phyloP scores from a whole-genome alignment of 352 stramenopile genomes.

The Globisporangium alternatum region DNA sequence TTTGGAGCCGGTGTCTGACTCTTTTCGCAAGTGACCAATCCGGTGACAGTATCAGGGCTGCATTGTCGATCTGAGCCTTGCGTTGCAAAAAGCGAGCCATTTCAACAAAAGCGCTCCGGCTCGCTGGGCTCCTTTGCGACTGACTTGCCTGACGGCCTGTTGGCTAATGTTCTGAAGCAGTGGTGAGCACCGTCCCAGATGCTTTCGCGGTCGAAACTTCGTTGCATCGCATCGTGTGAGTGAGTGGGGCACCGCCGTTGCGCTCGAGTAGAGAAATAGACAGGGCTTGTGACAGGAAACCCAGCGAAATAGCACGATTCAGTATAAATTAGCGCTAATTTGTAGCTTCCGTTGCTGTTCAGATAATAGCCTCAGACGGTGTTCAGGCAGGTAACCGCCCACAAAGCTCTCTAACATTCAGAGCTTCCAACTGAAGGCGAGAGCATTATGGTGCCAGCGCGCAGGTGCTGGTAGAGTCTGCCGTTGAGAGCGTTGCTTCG shows the following conservation, averaged over 20 bases:
- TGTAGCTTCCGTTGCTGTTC: not conserved
- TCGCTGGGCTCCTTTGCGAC: constrained; percentile 1
- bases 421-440: too few relatives aligned
- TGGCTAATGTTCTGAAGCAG: constrained; percentile 12
- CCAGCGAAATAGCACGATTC: not conserved
- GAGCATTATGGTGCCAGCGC: not conserved
- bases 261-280: constrained; percentile 12
- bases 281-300: not conserved
- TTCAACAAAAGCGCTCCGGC: not conserved
- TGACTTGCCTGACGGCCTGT: not conserved
- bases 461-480: not conserved
- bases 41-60: not conserved
- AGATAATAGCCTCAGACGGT: not conserved
- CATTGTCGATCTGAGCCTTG: constrained; percentile 5
- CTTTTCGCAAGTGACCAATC: not conserved
- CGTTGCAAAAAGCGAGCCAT: not conserved
- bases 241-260: not conserved
- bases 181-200: constrained; percentile 9
- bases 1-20: constrained; percentile 5
- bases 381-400: not conserved
- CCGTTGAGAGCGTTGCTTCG: not conserved
- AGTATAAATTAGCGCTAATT: not conserved
- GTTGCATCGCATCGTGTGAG: not conserved
- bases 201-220: constrained; percentile 4
- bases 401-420: not conserved